phyloP scores from a whole-genome alignment of 2,329 filamentous ascomycete species.

The Monilinia polystroma region DNA sequence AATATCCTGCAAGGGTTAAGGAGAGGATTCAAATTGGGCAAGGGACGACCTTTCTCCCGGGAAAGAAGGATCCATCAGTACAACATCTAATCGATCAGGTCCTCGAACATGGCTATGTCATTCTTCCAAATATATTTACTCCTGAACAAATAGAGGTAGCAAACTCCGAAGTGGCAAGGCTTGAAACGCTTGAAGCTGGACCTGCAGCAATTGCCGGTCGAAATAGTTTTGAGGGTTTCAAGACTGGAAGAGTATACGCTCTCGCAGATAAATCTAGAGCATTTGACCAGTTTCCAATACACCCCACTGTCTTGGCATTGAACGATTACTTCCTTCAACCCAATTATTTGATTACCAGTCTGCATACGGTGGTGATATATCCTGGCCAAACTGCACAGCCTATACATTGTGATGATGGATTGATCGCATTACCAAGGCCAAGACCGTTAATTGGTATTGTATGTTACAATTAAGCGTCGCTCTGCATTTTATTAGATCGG shows the following conservation, averaged over 20 bases:
- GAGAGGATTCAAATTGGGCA: slow-evolving; percentile 33
- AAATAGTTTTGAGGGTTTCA: slow-evolving; percentile 43
- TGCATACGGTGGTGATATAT: slow-evolving; percentile 44
- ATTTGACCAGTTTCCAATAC: slow-evolving; percentile 44
- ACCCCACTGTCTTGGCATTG: slow-evolving; percentile 43
- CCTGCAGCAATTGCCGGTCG: slow-evolving; percentile 40
- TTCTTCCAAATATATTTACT: slow-evolving; percentile 41
- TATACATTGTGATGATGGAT: slow-evolving; percentile 42
- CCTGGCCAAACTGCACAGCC: slow-evolving; percentile 41
- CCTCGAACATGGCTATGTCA: slow-evolving; percentile 43
- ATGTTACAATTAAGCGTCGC: background rate
- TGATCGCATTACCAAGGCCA: slow-evolving; percentile 36
- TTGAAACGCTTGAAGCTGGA: slow-evolving; percentile 35
- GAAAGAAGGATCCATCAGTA: slow-evolving; percentile 34
- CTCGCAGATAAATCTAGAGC: slow-evolving; percentile 44
- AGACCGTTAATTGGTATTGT: slow-evolving; percentile 38
- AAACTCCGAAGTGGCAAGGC: slow-evolving; percentile 41
- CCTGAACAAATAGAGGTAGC: slow-evolving; percentile 40
- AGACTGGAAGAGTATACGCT: slow-evolving; percentile 44
- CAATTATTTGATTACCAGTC: slow-evolving; percentile 42
- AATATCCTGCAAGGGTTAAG: slow-evolving; percentile 17
- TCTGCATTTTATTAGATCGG: background rate
- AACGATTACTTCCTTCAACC: slow-evolving; percentile 45
- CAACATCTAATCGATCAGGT: slow-evolving; percentile 38
- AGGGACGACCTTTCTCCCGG: slow-evolving; percentile 38